Base-by-base conservation (phyloP, 192 early-diverging fungal genomes). In the Spizellomyces punctatus region DNA sequence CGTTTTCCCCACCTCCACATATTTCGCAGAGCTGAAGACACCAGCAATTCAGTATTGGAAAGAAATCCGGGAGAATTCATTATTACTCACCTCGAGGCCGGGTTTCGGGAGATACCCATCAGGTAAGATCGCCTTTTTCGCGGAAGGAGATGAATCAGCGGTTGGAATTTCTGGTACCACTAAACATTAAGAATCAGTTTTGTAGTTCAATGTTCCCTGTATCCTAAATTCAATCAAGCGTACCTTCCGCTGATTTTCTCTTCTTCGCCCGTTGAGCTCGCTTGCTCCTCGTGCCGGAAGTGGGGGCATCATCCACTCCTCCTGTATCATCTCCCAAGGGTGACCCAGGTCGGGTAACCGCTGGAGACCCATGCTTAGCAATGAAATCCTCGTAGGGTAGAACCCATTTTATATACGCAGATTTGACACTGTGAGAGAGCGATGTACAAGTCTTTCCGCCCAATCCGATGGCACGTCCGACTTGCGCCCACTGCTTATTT, bases 401-500 rank as follows among this genome's bases (percentile, higher is more conserved):
- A 16, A 86, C 79, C 79, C 79, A 86, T 49, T 64, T 70, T 14
- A 63, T 9, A 55, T 85, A 86, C 6, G 76, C 52, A 36, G 41
- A 55, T 58, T 79, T 80, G 27, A 80, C 63, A 21, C 58, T 69
- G 66, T 75, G 61, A 50, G 78, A 63, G 44, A 68, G 47, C 9
- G 69, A 68, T 17, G 78, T 72, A 54, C 67, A 50, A 7, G 57
- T 50, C 22, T 78, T 78, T 5, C 74, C 71, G 19, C 60, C 69
- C 19, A 78, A 47, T 6, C 83, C 83, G 47, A 83, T 62, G 0
- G 76, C 73, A 9, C 68, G 85, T 17, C 92, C 92, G 46, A 97
- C 91, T 72, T 92, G 90, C n/a, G 90, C 88, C 95, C 95, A 98
- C 60, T 89, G 86, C 67, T 93, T 94, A 61, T 80, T 72, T 12